A percentile compares a stretch with the other conserved stretches of the same genome.
Evolutionary conservation across 2,329 filamentous ascomycete genomes (phyloP).

Genomic region (Tolypocladium endophyticum): DNA sequence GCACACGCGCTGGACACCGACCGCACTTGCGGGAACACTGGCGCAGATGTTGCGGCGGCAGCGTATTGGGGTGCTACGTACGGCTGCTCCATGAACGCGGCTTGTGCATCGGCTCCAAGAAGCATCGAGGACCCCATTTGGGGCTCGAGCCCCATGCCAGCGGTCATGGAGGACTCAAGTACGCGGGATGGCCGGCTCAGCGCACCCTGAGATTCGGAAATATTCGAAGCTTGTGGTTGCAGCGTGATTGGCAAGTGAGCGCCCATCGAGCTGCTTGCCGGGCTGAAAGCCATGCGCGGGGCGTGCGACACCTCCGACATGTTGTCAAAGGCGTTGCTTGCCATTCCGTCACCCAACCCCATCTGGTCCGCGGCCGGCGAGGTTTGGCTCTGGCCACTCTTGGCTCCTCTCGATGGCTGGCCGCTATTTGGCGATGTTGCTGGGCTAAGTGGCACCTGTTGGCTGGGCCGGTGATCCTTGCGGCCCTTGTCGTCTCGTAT

Average conservation of each 20-base stretch:
- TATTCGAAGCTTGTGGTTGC: slow-evolving; percentile 9
- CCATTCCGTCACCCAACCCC: slow-evolving; percentile 10
- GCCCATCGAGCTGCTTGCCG: slow-evolving; percentile 8
- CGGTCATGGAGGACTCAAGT: slow-evolving; percentile 12
- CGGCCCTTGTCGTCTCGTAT: slow-evolving; percentile 56
- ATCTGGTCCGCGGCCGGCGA: slow-evolving; percentile 5
- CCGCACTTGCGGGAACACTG: slow-evolving; percentile 13
- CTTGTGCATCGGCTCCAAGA: slow-evolving; percentile 25
- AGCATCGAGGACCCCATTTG: slow-evolving; percentile 28
- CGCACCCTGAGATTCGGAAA: slow-evolving; percentile 7
- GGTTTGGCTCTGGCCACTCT: slow-evolving; percentile 1
- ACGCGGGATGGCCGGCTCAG: slow-evolving; percentile 13
- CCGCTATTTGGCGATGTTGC: neutral
- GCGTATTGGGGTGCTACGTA: slow-evolving; percentile 19
- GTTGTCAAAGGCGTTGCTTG: slow-evolving; percentile 11
- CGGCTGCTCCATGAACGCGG: slow-evolving; percentile 21
- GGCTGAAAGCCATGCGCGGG: slow-evolving; percentile 13
- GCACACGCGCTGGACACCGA: slow-evolving; percentile 29
- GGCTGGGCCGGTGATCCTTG: slow-evolving; percentile 27
- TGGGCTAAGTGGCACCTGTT: slow-evolving; percentile 1
- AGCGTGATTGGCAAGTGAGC: slow-evolving; percentile 11
- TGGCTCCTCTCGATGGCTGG: neutral
- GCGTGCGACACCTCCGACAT: slow-evolving; percentile 11
- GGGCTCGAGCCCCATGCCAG: slow-evolving; percentile 18
- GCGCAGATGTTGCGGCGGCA: slow-evolving; percentile 10